phyloP scores from a whole-genome alignment of 148 eudicot genomes.

The Vaccinium myrtillus region DNA sequence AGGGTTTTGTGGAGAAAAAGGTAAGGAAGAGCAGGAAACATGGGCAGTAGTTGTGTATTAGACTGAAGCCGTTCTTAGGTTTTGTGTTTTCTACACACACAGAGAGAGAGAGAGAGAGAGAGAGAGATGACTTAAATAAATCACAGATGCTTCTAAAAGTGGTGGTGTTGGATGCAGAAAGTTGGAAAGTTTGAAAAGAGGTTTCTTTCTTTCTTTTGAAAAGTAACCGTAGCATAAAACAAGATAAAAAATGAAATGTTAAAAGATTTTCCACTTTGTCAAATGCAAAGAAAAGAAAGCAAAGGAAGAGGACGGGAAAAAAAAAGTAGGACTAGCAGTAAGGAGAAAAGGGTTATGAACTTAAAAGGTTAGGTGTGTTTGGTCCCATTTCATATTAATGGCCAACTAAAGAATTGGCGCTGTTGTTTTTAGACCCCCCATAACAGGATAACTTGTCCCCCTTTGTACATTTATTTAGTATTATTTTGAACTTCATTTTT shows the following conservation, averaged over 20 bases:
- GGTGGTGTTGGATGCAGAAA: constrained; percentile 22
- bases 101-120: constrained; percentile 10
- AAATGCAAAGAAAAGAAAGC: constrained; percentile 21
- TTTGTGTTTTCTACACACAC: neutral
- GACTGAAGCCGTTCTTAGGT: neutral
- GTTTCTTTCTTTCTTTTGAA: neutral
- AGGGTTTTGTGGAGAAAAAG: constrained; percentile 21
- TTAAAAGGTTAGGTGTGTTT: constrained; percentile 29
- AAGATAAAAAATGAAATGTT: neutral
- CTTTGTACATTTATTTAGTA: constrained; percentile 9
- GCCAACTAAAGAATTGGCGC: constrained; percentile 31
- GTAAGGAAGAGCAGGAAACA: constrained; percentile 14
- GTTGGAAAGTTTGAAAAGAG: constrained; percentile 12
- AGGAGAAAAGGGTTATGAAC: constrained; percentile 4
- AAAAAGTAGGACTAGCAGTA: constrained; percentile 7
- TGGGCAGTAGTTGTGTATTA: constrained; percentile 12
- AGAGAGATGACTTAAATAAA: constrained; percentile 13
- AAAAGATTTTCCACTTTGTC: constrained; percentile 17
- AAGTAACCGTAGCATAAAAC: neutral
- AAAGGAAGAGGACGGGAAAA: neutral
- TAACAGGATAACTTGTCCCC: constrained; percentile 34
- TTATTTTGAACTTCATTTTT: neutral
- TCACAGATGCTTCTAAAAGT: constrained; percentile 16
- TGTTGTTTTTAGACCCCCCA: constrained; percentile 30
- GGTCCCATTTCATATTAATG: constrained; percentile 33